phyloP scores from a whole-genome alignment of 768 basidiomycete genomes.

The Trametes punicea region DNA sequence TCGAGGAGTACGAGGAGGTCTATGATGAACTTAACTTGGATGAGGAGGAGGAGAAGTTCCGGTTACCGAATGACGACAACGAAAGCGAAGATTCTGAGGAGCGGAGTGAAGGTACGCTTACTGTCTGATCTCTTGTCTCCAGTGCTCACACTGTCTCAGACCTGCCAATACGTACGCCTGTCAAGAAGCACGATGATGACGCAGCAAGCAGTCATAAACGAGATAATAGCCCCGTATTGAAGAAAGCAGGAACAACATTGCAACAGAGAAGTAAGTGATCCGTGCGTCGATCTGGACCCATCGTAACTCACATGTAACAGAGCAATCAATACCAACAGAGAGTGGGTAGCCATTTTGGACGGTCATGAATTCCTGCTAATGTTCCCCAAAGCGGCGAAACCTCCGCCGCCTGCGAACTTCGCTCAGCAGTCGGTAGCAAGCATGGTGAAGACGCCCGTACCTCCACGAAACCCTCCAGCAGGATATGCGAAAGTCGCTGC shows the following conservation, averaged over 20 bases:
- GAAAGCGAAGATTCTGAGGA: constrained; percentile 77
- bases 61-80: constrained; percentile 65
- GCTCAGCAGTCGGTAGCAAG: constrained; percentile 71
- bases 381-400: constrained; percentile 49
- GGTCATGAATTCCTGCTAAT: background rate
- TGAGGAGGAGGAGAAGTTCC: constrained; percentile 94
- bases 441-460: constrained; percentile 69
- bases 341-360: constrained; percentile 36
- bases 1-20: constrained; percentile 95
- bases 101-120: constrained; percentile 63
- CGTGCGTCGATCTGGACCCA: background rate
- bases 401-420: constrained; percentile 79
- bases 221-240: constrained; percentile 74
- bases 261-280: constrained; percentile 67
- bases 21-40: constrained; percentile 98
- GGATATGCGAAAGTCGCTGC: constrained; percentile 93
- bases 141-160: constrained; percentile 37
- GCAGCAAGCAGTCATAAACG: constrained; percentile 74
- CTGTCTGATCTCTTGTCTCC: background rate
- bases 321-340: constrained; percentile 61
- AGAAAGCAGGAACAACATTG: constrained; percentile 65
- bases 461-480: constrained; percentile 70
- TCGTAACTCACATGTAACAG: constrained; percentile 37
- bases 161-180: constrained; percentile 57
- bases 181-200: constrained; percentile 81